Conservation (phyloP, 805 yeast genomes). For the Monosporozyma unispora region DNA sequence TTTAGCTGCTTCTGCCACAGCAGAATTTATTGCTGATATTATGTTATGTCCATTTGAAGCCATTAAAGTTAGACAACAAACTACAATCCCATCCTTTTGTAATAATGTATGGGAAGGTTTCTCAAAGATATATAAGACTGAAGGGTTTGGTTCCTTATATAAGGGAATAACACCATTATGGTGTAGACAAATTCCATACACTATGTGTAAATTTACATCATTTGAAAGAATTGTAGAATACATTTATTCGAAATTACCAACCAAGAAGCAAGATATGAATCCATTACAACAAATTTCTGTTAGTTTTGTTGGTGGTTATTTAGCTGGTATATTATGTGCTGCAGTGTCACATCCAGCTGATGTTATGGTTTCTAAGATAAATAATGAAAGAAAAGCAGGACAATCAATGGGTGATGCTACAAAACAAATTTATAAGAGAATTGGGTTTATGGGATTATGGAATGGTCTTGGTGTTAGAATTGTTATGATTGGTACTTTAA, state of each 20-base stretch:
- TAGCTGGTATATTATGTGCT: conserved; percentile 97
- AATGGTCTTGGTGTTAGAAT: conserved; percentile 91
- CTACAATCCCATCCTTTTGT: conserved; percentile 82
- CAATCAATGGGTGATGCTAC: conserved; percentile 65
- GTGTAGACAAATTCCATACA: conserved; percentile 97
- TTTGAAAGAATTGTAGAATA: conserved; percentile 84
- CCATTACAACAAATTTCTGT: conserved; percentile 83
- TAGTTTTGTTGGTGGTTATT: conserved; percentile 89
- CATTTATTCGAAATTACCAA: conserved; percentile 68
- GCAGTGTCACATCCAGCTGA: conserved; percentile 98
- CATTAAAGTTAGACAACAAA: conserved; percentile 88
- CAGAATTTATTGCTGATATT: conserved; percentile 88
- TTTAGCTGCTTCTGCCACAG: conserved; percentile 82
- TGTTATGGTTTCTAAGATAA: conserved; percentile 92
- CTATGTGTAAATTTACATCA: conserved; percentile 93
- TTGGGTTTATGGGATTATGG: conserved; percentile 91
- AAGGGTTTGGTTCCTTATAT: conserved; percentile 70
- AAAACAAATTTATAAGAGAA: conserved; percentile 60
- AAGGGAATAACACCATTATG: conserved; percentile 88
- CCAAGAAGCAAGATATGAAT: conserved; percentile 62
- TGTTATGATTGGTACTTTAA: conserved; percentile 93
- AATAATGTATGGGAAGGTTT: conserved; percentile 55
- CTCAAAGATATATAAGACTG: conserved; percentile 53
- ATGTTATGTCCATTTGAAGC: conserved; percentile 91
- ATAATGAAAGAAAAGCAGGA: conserved; percentile 52